phyloP scores from a whole-genome alignment of 2,329 filamentous ascomycete genomes.

The Biscogniauxia mediterranea region DNA sequence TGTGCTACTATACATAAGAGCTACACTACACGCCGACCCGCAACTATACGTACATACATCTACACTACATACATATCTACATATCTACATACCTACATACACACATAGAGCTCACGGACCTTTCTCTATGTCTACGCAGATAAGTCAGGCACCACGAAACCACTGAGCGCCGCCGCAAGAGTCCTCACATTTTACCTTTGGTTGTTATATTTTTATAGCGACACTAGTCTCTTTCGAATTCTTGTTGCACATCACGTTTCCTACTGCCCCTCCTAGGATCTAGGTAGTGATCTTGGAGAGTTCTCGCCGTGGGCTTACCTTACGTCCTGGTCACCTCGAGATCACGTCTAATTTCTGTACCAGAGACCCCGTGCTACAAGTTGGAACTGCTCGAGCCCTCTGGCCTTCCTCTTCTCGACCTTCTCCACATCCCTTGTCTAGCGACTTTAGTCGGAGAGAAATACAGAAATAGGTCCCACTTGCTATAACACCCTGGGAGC shows the following conservation, averaged over 20 bases:
- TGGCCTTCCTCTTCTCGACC: constrained; percentile 21
- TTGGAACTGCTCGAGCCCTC: constrained; percentile 21
- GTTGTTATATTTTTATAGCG: constrained; percentile 17
- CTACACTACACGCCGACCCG: constrained; percentile 4
- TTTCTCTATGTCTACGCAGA: constrained; percentile 10
- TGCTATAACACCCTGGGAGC: constrained; percentile 10
- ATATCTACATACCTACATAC: constrained; percentile 5
- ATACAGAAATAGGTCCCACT: constrained; percentile 9
- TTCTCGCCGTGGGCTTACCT: constrained; percentile 12
- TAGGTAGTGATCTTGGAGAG: constrained; percentile 13
- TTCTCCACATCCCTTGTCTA: constrained; percentile 19
- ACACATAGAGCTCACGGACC: constrained; percentile 16
- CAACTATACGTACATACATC: constrained; percentile 4
- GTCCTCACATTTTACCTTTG: constrained; percentile 19
- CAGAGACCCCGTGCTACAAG: constrained; percentile 21
- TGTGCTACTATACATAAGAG: background rate
- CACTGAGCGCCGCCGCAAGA: constrained; percentile 13
- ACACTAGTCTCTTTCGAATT: constrained; percentile 17
- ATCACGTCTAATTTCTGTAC: constrained; percentile 23
- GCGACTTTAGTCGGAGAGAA: constrained; percentile 11
- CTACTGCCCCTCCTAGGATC: too few relatives aligned
- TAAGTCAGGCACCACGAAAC: constrained; percentile 19
- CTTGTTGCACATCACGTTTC: constrained; percentile 7
- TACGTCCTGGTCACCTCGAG: constrained; percentile 11
- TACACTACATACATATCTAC: constrained; percentile 3